Evolutionary conservation across 352 stramenopile genomes (phyloP).

Genomic region (Hyaloperonospora arabidopsidis): DNA sequence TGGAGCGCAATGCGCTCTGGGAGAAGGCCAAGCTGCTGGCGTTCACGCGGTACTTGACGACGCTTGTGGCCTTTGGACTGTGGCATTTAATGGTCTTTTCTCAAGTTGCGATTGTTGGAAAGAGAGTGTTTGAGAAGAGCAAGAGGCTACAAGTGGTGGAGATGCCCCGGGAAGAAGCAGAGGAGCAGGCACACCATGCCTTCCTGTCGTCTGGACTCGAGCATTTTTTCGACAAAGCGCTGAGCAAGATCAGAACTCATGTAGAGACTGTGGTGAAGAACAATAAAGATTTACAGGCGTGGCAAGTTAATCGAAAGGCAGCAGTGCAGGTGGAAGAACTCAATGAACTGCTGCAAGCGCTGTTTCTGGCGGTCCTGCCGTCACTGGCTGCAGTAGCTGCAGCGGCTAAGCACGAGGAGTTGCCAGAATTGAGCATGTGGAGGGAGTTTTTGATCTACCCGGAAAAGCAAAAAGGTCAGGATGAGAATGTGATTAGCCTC

Average conservation of each 20-base stretch:
- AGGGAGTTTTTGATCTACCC: conserved; percentile 67
- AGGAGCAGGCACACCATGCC: conserved; percentile 49
- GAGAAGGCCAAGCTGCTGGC: conserved; percentile 64
- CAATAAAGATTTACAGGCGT: conserved; percentile 53
- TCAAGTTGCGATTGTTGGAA: conserved; percentile 69
- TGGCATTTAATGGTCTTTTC: conserved; percentile 79
- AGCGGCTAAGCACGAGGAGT: conserved; percentile 25
- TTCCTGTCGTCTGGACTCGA: conserved; percentile 73
- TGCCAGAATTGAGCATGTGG: conserved; percentile 37
- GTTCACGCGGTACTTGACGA: conserved; percentile 67
- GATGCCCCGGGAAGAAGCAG: conserved; percentile 13
- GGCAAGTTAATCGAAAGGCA: conserved; percentile 66
- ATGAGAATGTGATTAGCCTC: conserved; percentile 67
- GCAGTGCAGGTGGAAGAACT: conserved; percentile 62
- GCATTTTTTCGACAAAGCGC: conserved; percentile 67
- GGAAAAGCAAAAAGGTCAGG: conserved; percentile 58
- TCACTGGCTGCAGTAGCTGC: conserved; percentile 19
- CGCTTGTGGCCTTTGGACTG: conserved; percentile 60
- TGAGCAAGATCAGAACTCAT: conserved; percentile 50
- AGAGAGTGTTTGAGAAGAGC: conserved; percentile 66
- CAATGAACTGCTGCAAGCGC: conserved; percentile 58
- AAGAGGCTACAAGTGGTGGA: conserved; percentile 7
- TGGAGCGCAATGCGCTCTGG: conserved; percentile 55
- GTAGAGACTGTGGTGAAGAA: conserved; percentile 45
- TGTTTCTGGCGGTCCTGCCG: conserved; percentile 55